Conservation (phyloP, 495 filamentous ascomycete species). For the Tuber aestivum region DNA sequence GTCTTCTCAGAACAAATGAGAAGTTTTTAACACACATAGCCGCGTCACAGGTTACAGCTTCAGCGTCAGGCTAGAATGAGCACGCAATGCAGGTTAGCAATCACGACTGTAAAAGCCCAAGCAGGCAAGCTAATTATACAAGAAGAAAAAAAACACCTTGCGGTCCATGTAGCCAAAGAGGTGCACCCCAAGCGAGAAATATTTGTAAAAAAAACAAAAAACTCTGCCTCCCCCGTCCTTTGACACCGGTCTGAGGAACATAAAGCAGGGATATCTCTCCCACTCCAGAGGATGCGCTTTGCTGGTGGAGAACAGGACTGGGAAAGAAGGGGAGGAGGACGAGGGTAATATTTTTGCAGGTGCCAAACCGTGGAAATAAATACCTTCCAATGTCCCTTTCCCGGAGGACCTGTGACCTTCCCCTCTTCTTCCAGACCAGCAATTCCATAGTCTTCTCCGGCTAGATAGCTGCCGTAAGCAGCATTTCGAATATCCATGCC, state of each 20-base stretch:
- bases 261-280: background rate
- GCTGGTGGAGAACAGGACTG: constrained; percentile 18
- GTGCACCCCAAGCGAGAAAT: constrained; percentile 2
- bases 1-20: constrained; percentile 60
- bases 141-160: constrained; percentile 33
- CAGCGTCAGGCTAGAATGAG: constrained; percentile 54
- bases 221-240: background rate
- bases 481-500: constrained; percentile 25
- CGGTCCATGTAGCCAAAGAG: background rate
- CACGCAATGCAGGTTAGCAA: constrained; percentile 41
- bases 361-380: constrained; percentile 39
- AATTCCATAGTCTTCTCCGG: background rate
- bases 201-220: background rate
- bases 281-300: constrained; percentile 17
- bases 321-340: background rate
- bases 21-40: constrained; percentile 60
- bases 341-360: background rate
- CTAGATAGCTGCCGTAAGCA: constrained; percentile 21
- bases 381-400: constrained; percentile 67
- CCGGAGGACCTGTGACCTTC: constrained; percentile 57
- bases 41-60: constrained; percentile 57
- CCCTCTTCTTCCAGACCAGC: constrained; percentile 42
- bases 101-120: constrained; percentile 31
- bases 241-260: background rate
- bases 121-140: constrained; percentile 25